Base-by-base conservation (phyloP, 495 filamentous ascomycete genomes). In the Chaetomidium leptoderma region DNA sequence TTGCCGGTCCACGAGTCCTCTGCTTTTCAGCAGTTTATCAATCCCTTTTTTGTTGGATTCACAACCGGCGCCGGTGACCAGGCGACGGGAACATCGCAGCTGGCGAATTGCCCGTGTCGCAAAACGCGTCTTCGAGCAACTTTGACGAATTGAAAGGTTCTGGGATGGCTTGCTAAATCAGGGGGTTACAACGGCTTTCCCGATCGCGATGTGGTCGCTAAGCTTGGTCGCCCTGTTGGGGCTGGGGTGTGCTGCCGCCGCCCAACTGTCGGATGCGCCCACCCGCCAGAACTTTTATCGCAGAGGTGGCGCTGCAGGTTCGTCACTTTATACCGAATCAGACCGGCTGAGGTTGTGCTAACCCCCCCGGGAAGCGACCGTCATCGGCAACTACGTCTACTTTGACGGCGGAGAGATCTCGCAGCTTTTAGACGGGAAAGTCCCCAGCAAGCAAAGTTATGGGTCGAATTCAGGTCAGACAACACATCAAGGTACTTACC, bases 361-460 rank as follows among this genome's bases (percentile, higher is more conserved):
- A 56, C 54, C 8, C n/a, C n/a, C n/a, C 8, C 10, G 6, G 5
- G 44, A 8, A 56, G 62, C 33, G 8, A 55, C 62, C 13, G 55
- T 64, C 0, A 52, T 64, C 9, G 62, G 62, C 21, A 29, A 64
- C 36, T 62, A 64, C 17, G 59, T 64, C 0, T 64, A 64, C 17
- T 13, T 64, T 3, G 62, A 64, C 10, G 62, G 62, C 2, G 62
- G 62, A 3, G 55, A 64, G n/a, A n/a, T 64, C 0, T n/a, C 45
- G 4, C 62, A 64, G 6, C 4, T 61, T 11, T 5, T 50, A 6
- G 35, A 64, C 6, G 50, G 50, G 14, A n/a, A 51, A 2, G 14
- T 13, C 14, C 44, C 24, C 1, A 10, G 10, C 1, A 4, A 19
- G 3, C 47, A 37, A 9, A 26, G 11, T n/a, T 32, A 13, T 17